Evolutionary conservation across 768 basidiomycete genomes (phyloP), one percentile per base, ranked within the genome.

Genomic region (Wakefieldia striispora): DNA sequence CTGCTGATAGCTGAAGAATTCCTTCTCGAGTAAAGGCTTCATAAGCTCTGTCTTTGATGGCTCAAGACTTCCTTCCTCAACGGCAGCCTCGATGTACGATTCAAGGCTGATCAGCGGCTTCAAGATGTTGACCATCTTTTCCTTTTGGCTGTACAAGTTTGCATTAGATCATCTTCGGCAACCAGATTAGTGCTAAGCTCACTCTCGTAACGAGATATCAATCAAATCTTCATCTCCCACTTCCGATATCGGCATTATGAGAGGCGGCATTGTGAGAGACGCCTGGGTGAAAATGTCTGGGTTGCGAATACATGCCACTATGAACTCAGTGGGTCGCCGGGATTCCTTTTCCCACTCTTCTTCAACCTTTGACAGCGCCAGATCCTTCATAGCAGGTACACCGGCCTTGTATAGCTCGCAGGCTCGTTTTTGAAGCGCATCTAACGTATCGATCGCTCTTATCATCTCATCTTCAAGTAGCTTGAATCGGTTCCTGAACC

Each of bases 401-500:
- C 55, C 46, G 45, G 47, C 33, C 11, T 43, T 13, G 36, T 63
- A 49, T 26, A 70, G 46, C 11, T 54, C 42, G 31, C 54, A 42
- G 0, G 62, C 61, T 24, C 48, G 55, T 0, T 26, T 42, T 17
- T 63, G 51, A n/a, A 70, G 48, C 4, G 50, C 47, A 20, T 57
- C 56, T 1, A 57, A 40, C 7, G 46, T 46, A 7, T 63, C 52
- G 3, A 64, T 55, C 3, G 62, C 65, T 26, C 45, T 47, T 4
- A 54, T 51, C 68, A 71, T 71, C 40, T 61, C 57, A 19, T 56
- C 60, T 12, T 60, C 60, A 2, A 69, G 60, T 6, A 64, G 9
- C 19, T 64, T 64, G 9, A 69, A 41, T 14, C 70, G 70, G 11
- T 49, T 53, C 35, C 57, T 65, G 43, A 70, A 65, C 17, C 65